Evolutionary conservation across 805 yeast genomes (phyloP).

Genomic region (Saccharomyces eubayanus): DNA sequence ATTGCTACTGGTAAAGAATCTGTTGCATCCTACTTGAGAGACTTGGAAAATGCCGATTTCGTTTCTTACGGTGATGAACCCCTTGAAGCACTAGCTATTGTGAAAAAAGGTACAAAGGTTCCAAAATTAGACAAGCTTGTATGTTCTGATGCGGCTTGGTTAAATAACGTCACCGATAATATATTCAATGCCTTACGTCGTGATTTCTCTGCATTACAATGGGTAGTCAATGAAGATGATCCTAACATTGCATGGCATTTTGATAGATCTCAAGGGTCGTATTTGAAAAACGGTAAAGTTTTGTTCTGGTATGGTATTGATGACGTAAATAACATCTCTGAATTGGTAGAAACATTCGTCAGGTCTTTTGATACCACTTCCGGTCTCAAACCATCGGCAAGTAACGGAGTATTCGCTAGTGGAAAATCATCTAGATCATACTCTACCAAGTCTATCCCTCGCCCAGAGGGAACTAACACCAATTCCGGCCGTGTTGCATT

Average conservation of each 20-base stretch:
- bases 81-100: constrained; percentile 85
- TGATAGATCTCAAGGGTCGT: constrained; percentile 88
- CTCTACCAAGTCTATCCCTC: constrained; percentile 50
- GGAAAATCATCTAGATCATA: constrained; percentile 46
- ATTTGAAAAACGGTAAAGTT: constrained; percentile 78
- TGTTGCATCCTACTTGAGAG: constrained; percentile 73
- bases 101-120: constrained; percentile 44
- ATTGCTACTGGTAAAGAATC: constrained; percentile 61
- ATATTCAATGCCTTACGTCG: constrained; percentile 74
- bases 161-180: constrained; percentile 92
- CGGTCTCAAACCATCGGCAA: constrained; percentile 27
- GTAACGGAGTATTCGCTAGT: constrained; percentile 38
- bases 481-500: constrained; percentile 71
- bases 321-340: constrained; percentile 51
- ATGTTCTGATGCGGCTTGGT: constrained; percentile 89
- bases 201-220: constrained; percentile 66
- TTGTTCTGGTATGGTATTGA: constrained; percentile 90
- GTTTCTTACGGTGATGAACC: constrained; percentile 93
- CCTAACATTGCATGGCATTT: constrained; percentile 88
- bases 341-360: constrained; percentile 52
- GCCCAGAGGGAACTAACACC: constrained; percentile 53
- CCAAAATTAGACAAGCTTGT: constrained; percentile 78
- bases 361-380: constrained; percentile 26
- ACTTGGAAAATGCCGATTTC: constrained; percentile 53
- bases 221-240: constrained; percentile 88